These are phyloP conservation scores for Hygrophila difformis DNA, from an alignment of 257 asterid genomes.

Conservation along the genomic window DNA sequence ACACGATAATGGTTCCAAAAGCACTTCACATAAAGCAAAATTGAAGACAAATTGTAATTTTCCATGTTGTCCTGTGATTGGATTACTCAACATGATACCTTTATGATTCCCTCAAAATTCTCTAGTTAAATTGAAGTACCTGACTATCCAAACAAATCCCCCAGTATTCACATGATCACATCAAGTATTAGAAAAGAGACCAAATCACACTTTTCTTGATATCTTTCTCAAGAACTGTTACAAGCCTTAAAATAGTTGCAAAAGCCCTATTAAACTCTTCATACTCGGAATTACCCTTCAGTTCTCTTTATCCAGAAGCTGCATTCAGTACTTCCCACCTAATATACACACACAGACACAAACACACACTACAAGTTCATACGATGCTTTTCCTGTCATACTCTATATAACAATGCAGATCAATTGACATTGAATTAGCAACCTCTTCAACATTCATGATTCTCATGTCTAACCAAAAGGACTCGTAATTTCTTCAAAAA, in stretches of 20 bases:
- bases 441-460: no score
- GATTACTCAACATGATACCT: not conserved
- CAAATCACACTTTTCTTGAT: not conserved
- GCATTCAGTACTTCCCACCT: not conserved
- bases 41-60: no score
- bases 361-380: not conserved
- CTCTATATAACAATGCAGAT: not conserved
- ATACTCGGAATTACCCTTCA: not conserved
- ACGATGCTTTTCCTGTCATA: not conserved
- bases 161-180: not conserved
- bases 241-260: not conserved
- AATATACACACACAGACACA: no score
- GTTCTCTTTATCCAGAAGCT: not conserved
- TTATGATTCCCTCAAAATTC: conserved; percentile 4
- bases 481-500: not conserved
- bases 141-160: not conserved
- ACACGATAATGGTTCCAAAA: no score
- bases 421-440: no score
- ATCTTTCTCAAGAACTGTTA: not conserved
- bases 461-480: not conserved
- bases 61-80: no score
- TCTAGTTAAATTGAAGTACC: not conserved
- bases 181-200: not conserved
- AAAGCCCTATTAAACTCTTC: not conserved
- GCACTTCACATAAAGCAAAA: no score